A percentile compares a stretch with the other conserved stretches of the same genome.
phyloP scores from a whole-genome alignment of 257 asterid species.

The Scutellaria barbata region DNA sequence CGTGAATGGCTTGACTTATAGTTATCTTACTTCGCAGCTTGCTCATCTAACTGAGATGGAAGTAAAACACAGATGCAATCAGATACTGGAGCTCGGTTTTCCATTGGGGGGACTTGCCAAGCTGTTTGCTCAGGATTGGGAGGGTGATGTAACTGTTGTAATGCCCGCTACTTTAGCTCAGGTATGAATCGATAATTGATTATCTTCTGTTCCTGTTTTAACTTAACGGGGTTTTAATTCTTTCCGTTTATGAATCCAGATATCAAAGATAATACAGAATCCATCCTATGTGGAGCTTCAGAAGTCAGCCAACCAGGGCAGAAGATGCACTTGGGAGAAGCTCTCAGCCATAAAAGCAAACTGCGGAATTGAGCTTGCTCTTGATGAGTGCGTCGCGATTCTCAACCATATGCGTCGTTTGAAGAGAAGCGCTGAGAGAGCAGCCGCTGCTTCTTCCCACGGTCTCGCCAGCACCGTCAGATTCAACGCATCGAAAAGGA shows the following conservation, averaged over 20 bases:
- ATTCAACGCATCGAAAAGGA: conserved; percentile 73
- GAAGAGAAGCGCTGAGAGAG: conserved; percentile 83
- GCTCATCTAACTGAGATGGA: conserved; percentile 96
- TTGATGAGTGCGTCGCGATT: conserved; percentile 82
- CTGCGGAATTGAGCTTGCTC: conserved; percentile 93
- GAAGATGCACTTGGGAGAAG: conserved; percentile 98
- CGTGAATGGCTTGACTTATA: conserved; percentile 20
- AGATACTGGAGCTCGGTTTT: conserved; percentile 85
- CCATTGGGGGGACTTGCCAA: conserved; percentile 84
- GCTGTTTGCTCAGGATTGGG: conserved; percentile 99
- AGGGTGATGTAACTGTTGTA: conserved; percentile 92
- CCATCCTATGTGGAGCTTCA: conserved; percentile 82
- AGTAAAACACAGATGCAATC: conserved; percentile 93
- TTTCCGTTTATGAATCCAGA: conserved; percentile 44
- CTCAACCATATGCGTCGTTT: conserved; percentile 95
- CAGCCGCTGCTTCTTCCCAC: conserved; percentile 80
- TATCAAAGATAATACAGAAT: conserved; percentile 82
- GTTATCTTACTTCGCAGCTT: conserved; percentile 55
- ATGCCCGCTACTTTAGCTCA: conserved; percentile 98
- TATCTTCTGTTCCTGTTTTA: background rate
- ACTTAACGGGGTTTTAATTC: background rate
- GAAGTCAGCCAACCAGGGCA: conserved; percentile 89
- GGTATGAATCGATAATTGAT: conserved; percentile 46
- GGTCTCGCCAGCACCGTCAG: conserved; percentile 50
- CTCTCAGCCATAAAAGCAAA: conserved; percentile 91